Evolutionary conservation across 2,329 filamentous ascomycete genomes (phyloP).

Genomic region (Aspergillus fijiensis): DNA sequence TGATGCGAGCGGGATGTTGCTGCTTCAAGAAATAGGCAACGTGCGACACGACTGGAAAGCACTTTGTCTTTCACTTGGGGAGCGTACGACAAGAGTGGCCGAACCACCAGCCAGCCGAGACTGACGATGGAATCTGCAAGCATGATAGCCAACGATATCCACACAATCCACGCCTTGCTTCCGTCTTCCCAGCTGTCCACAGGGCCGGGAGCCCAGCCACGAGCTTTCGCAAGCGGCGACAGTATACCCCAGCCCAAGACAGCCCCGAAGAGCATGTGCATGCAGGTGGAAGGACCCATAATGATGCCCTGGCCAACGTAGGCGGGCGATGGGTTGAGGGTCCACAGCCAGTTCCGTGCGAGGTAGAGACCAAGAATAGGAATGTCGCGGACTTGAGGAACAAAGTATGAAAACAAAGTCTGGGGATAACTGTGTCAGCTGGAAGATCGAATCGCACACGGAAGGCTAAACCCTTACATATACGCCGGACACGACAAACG

Average conservation of each 20-base stretch:
- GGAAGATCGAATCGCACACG: neutral
- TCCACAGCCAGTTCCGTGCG: slow-evolving; percentile 86
- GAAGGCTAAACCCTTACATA: slow-evolving; percentile 43
- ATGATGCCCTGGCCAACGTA: slow-evolving; percentile 98
- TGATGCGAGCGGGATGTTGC: slow-evolving; percentile 15
- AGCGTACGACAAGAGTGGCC: slow-evolving; percentile 57
- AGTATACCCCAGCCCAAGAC: slow-evolving; percentile 86
- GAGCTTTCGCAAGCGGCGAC: slow-evolving; percentile 80
- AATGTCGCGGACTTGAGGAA: slow-evolving; percentile 80
- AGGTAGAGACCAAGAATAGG: slow-evolving; percentile 77
- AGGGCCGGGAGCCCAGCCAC: slow-evolving; percentile 84
- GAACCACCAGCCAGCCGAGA: slow-evolving; percentile 72
- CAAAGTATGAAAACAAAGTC: slow-evolving; percentile 85
- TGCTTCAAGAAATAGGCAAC: slow-evolving; percentile 27
- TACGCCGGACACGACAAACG: slow-evolving; percentile 59
- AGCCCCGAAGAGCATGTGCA: slow-evolving; percentile 92
- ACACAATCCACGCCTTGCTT: slow-evolving; percentile 98
- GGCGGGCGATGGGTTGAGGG: slow-evolving; percentile 91
- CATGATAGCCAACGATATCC: slow-evolving; percentile 96
- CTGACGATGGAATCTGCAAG: slow-evolving; percentile 88
- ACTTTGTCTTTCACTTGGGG: slow-evolving; percentile 35
- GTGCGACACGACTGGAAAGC: slow-evolving; percentile 29
- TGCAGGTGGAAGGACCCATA: slow-evolving; percentile 92
- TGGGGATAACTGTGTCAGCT: slow-evolving; percentile 39
- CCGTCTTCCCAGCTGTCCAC: slow-evolving; percentile 88